phyloP scores from a whole-genome alignment of 176 grass and related monocot genomes.

The Oryza meyeriana region DNA sequence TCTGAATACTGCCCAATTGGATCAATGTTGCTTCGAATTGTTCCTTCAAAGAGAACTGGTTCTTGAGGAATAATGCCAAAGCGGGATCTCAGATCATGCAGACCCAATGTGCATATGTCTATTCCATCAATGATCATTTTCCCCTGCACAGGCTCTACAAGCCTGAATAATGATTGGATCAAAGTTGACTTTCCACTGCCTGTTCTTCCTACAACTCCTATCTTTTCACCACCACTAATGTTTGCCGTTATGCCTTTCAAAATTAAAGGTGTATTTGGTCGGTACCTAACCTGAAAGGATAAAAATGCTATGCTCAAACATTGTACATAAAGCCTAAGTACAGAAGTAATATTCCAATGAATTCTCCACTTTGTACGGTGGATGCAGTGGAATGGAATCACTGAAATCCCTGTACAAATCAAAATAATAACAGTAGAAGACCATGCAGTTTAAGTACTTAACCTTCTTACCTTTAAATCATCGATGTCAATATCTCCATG shows the following conservation, averaged over 20 bases:
- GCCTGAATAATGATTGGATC: constrained; percentile 84
- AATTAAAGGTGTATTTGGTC: constrained; percentile 84
- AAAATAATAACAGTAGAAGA: neutral
- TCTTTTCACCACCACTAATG: constrained; percentile 77
- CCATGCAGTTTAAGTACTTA: neutral
- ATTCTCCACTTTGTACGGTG: neutral
- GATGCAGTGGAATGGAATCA: neutral
- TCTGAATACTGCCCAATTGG: constrained; percentile 80
- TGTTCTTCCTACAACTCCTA: constrained; percentile 90
- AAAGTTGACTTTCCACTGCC: constrained; percentile 95
- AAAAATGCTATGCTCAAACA: neutral
- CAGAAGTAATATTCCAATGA: neutral
- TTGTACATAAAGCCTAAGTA: neutral
- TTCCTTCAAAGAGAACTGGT: constrained; percentile 94
- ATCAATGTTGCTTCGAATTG: constrained; percentile 84
- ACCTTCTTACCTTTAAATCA: constrained; percentile 58
- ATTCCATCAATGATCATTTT: constrained; percentile 82
- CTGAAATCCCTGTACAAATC: neutral
- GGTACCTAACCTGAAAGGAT: constrained; percentile 70
- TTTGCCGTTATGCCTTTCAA: constrained; percentile 74
- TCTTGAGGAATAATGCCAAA: constrained; percentile 97
- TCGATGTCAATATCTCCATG: constrained; percentile 70
- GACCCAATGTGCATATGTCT: constrained; percentile 76
- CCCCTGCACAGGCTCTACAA: constrained; percentile 74
- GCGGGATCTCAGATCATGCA: constrained; percentile 84